Base-by-base conservation (phyloP, 345 rosid genomes). In the Populus pruinosa region DNA sequence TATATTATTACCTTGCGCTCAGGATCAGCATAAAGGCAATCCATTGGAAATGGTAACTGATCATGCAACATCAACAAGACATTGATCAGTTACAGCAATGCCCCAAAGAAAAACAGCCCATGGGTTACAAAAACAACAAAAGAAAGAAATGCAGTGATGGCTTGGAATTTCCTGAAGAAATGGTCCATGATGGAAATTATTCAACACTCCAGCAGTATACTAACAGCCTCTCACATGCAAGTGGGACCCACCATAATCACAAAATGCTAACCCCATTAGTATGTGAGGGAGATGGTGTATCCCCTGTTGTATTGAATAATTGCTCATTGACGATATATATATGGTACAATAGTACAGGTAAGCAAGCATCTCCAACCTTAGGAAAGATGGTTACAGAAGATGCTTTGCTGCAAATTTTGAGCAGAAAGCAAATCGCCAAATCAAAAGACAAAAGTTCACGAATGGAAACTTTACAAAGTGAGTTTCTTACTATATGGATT, bases 1-100 rank as follows among this genome's bases (percentile, higher is more conserved):
- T 47, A 67, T 16, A 47, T 11, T 6, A 69, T 77, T 86, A 95
- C 98, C 98, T 95, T 89, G 80, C 92, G 92, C 17, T 86, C 90
- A 72, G 99, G 97, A 86, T 95, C 99, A 10, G 96, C 97, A 67
- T 91, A 93, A 43, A 95, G 98, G 79, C 82, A 85, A 76, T 95
- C 96, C 91, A 89, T 81, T 8, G 99, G 98, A 77, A 95, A 93
- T 3, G 98, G 96, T 71, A 93, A 87, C 99, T 93, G 88, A 44
- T 73, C 18, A 70, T 70, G 71, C 12, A 72, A 69, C 43, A 67
- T 13, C 33, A 67, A 31, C 44, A 25, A 61, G 18, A 36, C 72
- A 72, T 56, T 18, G 56, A 77, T 80, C 63, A 72, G 83, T 72
- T 67, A 73, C n/a, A 56, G 12, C 38, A 21, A 5, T 21, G 41